A percentile compares a stretch with the other conserved stretches of the same genome.
Conservation (phyloP, 1,284 basidiomycete species). For the Tetrapyrgos nigripes region DNA sequence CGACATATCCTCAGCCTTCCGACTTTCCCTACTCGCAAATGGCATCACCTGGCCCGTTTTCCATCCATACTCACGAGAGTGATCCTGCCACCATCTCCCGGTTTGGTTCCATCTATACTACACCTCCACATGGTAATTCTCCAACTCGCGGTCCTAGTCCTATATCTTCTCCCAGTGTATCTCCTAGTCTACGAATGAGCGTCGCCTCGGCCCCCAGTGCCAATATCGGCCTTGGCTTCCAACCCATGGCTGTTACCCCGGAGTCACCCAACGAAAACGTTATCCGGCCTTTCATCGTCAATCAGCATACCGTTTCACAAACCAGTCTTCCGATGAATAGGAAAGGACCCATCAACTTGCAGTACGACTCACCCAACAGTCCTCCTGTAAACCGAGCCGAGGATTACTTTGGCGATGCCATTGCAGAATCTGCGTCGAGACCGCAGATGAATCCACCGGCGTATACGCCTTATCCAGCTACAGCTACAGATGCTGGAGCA, state of each 20-base stretch:
- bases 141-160: neutral
- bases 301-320: neutral
- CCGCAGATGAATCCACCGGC: neutral
- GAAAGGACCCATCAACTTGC: neutral
- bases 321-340: neutral
- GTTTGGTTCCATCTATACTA: neutral
- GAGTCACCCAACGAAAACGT: neutral
- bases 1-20: neutral
- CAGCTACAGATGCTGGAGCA: too few species aligned
- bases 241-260: neutral
- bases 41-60: neutral
- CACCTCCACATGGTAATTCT: neutral
- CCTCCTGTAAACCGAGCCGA: neutral
- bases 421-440: neutral
- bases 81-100: neutral
- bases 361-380: neutral
- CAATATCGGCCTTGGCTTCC: neutral
- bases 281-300: neutral
- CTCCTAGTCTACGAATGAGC: neutral
- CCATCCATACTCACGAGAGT: neutral
- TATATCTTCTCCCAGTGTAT: neutral
- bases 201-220: too few species aligned
- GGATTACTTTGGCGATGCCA: too few species aligned
- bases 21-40: neutral
- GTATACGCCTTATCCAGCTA: neutral